Conservation (phyloP, 2,329 filamentous ascomycete genomes). For the Claviceps spartinae region DNA sequence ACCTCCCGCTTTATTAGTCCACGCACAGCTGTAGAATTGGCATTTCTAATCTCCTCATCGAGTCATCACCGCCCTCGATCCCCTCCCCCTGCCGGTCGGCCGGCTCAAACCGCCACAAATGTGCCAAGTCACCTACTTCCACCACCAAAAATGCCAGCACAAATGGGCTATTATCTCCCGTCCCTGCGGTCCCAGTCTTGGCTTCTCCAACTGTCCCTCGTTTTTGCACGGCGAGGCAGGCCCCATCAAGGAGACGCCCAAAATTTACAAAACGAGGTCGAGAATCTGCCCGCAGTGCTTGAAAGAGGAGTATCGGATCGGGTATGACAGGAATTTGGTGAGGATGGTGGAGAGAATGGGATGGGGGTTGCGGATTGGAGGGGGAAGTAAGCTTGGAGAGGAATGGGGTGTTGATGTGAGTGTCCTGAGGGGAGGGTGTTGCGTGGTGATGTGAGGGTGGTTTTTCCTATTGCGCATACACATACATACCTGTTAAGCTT, state of each 20-base stretch:
- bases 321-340: slow-evolving; percentile 34
- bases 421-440: slow-evolving; percentile 14
- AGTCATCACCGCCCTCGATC: too few species aligned
- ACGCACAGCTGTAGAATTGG: neutral
- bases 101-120: slow-evolving; percentile 16
- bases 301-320: slow-evolving; percentile 12
- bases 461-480: neutral
- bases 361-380: slow-evolving; percentile 33
- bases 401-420: slow-evolving; percentile 24
- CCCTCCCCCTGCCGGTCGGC: too few species aligned
- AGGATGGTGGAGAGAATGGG: slow-evolving; percentile 32
- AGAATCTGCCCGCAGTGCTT: slow-evolving; percentile 30
- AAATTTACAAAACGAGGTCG: slow-evolving; percentile 21
- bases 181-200: slow-evolving; percentile 34
- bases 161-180: slow-evolving; percentile 34
- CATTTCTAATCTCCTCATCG: neutral
- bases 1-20: neutral
- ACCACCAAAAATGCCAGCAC: slow-evolving; percentile 36
- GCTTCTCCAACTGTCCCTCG: slow-evolving; percentile 33
- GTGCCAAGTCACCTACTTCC: slow-evolving; percentile 35
- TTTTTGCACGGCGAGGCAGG: slow-evolving; percentile 23
- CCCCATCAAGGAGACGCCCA: slow-evolving; percentile 21
- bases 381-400: slow-evolving; percentile 24
- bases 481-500: too few species aligned
- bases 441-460: slow-evolving; percentile 7